These are phyloP conservation scores for Litchi chinensis DNA, from an alignment of 345 rosid species.

Conservation along the genomic window DNA sequence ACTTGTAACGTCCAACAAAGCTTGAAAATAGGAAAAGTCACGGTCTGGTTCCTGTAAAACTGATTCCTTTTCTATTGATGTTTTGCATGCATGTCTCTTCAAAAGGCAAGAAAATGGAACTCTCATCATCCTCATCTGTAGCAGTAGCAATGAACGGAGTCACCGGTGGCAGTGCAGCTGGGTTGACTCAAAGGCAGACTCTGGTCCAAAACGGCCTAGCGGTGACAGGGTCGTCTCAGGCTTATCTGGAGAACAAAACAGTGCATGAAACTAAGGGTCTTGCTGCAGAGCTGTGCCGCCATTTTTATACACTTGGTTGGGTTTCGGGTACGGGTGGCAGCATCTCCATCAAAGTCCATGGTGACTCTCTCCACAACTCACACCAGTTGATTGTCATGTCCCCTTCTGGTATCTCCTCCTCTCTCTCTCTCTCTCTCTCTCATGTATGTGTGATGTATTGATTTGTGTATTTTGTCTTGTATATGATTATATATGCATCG, in stretches of 20 bases:
- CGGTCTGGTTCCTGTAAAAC: neutral
- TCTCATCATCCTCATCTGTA: neutral
- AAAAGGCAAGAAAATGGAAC: constrained; percentile 11
- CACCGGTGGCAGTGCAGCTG: neutral
- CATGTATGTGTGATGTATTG: neutral
- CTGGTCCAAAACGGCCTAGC: constrained; percentile 8
- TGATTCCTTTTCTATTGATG: neutral
- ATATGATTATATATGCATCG: neutral
- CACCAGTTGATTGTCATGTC: constrained; percentile 49
- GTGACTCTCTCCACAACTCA: constrained; percentile 34
- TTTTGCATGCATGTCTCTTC: neutral
- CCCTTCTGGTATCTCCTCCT: constrained; percentile 38
- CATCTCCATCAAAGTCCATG: constrained; percentile 43
- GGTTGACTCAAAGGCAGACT: neutral
- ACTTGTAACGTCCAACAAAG: neutral
- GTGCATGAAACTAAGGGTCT: constrained; percentile 35
- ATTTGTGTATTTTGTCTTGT: neutral
- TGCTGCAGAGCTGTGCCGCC: constrained; percentile 36
- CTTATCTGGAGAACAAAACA: constrained; percentile 34
- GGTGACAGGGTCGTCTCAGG: constrained; percentile 19
- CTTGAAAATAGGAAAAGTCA: neutral
- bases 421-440: neutral
- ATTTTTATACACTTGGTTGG: constrained; percentile 47
- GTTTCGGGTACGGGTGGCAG: constrained; percentile 49
- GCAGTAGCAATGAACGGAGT: neutral